These are phyloP conservation scores for Vitis amurensis DNA, from an alignment of 164 flowering plant genomes.

Conservation along the genomic window DNA sequence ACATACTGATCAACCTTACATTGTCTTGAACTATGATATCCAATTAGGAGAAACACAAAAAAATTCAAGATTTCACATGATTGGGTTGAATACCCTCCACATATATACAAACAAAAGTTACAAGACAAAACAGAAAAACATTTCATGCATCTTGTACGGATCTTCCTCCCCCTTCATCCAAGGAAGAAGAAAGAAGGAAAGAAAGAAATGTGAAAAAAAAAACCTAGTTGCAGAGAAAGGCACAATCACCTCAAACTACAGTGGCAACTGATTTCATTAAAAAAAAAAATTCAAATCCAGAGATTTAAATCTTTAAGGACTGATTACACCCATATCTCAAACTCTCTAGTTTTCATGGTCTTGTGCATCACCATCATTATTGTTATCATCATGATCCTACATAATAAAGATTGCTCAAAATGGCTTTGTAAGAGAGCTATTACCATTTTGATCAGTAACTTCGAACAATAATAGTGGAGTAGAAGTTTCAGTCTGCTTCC, in stretches of 20 bases:
- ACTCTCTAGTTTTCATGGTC: neutral
- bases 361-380: neutral
- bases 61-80: neutral
- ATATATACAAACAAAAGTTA: neutral
- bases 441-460: conserved; percentile 17
- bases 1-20: too few relatives aligned
- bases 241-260: neutral
- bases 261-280: neutral
- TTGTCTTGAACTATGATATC: too few relatives aligned
- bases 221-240: too few relatives aligned
- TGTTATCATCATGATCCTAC: neutral
- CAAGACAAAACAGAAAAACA: neutral
- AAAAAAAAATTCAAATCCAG: neutral
- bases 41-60: neutral
- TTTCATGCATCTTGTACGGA: too few relatives aligned
- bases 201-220: too few relatives aligned
- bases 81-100: too few relatives aligned
- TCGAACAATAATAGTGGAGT: conserved; percentile 14
- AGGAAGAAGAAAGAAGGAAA: too few relatives aligned
- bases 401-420: neutral
- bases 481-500: conserved; percentile 10
- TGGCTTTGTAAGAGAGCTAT: conserved; percentile 11
- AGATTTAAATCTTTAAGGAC: neutral
- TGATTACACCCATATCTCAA: neutral
- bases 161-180: too few relatives aligned